Evolutionary conservation across 176 grass and related monocot genomes (phyloP), one percentile per base, ranked within the genome.

Genomic region (Pontederia crassipes): DNA sequence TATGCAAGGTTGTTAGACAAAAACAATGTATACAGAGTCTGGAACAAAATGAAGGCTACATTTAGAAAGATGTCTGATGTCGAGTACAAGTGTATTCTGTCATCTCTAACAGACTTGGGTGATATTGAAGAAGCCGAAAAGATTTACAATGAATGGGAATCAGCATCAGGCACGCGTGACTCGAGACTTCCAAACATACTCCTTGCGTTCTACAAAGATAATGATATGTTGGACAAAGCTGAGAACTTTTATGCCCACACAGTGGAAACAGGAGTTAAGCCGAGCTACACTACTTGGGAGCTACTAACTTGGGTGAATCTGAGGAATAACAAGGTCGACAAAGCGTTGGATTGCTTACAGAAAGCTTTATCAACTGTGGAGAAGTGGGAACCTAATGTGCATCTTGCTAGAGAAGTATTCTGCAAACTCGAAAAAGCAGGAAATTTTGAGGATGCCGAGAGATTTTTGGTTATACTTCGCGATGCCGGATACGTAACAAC

Each of bases 41-140:
- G 86, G 90, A 65, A 12, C 29, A 78, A 84, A 48, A 84, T 85
- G 80, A 90, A 70, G 4, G 16, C 49, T 20, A 81, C 29, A 26
- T 95, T 89, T 69, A 82, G 75, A 26, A 89, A 86, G 32, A 78
- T 87, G 59, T 79, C 83, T 3, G 86, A 95, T 61, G 46, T 55
- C 0, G 90, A 95, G 62, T 87, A 90, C 59, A 95, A 80, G 68
- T 87, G 78, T 83, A 95, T 90, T 71, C 75, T 95, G 6, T 78
- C 74, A 58, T 90, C 86, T 1, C 81, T 95, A 8, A 87, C 78
- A 6, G 84, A 88, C 59, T 74, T 84, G 16, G 72, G 70, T 11
- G 80, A 84, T 68, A 87, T 90, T 26, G 12, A 62, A 17, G 83
- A 67, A 65, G 86, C 86, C 4, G 61, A 75, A 57, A 52, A n/a